Evolutionary conservation across 2,329 filamentous ascomycete species (phyloP).

Genomic region (Venturia pyrina): DNA sequence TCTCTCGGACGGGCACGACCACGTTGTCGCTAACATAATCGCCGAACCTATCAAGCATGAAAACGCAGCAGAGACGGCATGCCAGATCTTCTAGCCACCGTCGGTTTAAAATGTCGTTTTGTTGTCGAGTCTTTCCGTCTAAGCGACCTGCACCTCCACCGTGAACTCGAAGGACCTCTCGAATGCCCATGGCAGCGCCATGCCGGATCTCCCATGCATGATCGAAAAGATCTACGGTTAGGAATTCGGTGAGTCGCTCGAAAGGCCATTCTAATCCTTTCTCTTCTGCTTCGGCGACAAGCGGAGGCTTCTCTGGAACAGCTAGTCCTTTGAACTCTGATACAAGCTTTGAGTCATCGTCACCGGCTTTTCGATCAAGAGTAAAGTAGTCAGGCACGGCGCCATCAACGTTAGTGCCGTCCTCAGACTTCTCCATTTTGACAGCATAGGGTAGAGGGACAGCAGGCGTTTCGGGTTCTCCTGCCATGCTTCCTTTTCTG

Average conservation of each 20-base stretch:
- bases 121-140: conserved; percentile 55
- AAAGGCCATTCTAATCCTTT: conserved; percentile 87
- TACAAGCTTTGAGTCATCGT: conserved; percentile 86
- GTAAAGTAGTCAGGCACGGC: conserved; percentile 74
- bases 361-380: conserved; percentile 66
- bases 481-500: conserved; percentile 52
- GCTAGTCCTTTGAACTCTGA: conserved; percentile 87
- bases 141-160: conserved; percentile 76
- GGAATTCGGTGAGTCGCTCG: conserved; percentile 84
- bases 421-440: conserved; percentile 50
- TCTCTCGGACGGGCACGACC: conserved; percentile 90
- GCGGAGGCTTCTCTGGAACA: conserved; percentile 72
- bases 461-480: conserved; percentile 46
- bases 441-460: conserved; percentile 44
- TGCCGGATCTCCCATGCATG: conserved; percentile 91
- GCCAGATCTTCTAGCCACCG: conserved; percentile 89
- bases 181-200: conserved; percentile 87
- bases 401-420: conserved; percentile 55
- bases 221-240: conserved; percentile 90
- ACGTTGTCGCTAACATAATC: conserved; percentile 98
- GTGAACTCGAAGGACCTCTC: conserved; percentile 87
- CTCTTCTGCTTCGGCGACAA: conserved; percentile 67
- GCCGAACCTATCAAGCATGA: conserved; percentile 95
- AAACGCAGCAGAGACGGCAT: conserved; percentile 87
- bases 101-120: conserved; percentile 73